Evolutionary conservation across 1,284 basidiomycete genomes (phyloP).

Genomic region (Fistulina hepatica): DNA sequence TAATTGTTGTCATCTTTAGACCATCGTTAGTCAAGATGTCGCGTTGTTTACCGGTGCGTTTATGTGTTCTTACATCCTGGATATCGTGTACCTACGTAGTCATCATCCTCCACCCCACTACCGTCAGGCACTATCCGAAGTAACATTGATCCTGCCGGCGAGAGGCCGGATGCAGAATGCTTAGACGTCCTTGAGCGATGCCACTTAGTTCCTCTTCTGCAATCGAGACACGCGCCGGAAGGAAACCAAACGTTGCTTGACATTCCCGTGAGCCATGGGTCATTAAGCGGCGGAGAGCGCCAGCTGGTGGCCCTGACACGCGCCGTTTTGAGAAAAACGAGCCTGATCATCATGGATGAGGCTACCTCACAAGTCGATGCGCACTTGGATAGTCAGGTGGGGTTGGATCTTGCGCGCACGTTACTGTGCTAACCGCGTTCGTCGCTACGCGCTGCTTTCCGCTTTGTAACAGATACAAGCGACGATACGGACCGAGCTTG

Average conservation of each 20-base stretch:
- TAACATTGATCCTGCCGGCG: slow-evolving; percentile 65
- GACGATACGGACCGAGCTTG: slow-evolving; percentile 70
- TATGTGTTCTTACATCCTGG: too few species aligned
- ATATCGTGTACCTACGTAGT: too few species aligned
- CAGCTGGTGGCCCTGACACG: slow-evolving; percentile 71
- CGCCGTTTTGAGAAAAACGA: slow-evolving; percentile 64
- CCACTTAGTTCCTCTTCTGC: slow-evolving; percentile 40
- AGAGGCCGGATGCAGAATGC: slow-evolving; percentile 53
- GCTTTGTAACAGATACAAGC: slow-evolving; percentile 76
- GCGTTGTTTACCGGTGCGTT: slow-evolving; percentile 78
- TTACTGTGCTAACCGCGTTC: slow-evolving; percentile 3
- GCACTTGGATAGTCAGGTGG: slow-evolving; percentile 56
- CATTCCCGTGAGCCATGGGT: slow-evolving; percentile 56
- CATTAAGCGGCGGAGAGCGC: slow-evolving; percentile 70
- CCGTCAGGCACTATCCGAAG: slow-evolving; percentile 76
- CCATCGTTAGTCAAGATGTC: slow-evolving; percentile 76
- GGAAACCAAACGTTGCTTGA: slow-evolving; percentile 38
- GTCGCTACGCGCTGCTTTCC: too few species aligned
- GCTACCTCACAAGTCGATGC: slow-evolving; percentile 71
- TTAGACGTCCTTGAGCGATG: slow-evolving; percentile 54
- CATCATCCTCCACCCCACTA: too few species aligned
- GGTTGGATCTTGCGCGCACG: slow-evolving; percentile 8
- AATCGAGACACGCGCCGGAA: too few species aligned
- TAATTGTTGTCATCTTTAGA: slow-evolving; percentile 29
- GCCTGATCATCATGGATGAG: slow-evolving; percentile 81